Evolutionary conservation across 2,329 filamentous ascomycete genomes (phyloP), one percentile per base, ranked within the genome.

Genomic region (Aspergillus jensenii): DNA sequence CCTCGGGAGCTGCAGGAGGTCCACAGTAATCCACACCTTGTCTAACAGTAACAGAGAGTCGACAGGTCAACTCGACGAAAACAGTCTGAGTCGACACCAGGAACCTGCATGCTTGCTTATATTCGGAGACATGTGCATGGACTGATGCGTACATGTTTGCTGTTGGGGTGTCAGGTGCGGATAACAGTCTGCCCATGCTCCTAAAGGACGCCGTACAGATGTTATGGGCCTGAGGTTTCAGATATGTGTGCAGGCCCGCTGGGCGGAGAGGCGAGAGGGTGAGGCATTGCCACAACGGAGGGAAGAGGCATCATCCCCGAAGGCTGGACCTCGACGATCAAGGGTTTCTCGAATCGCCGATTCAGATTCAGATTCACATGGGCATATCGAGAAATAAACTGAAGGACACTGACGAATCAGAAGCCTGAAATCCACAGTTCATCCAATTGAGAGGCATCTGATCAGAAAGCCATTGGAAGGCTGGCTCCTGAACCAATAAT

Each of bases 21-120:
- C 55, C 56, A 58, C 56, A 25, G 25, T 9, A 44, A 37, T 50
- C 55, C 55, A 54, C 55, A 49, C 41, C 6, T 27, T 52, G 49
- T 21, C 33, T 19, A n/a, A 23, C 23, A n/a, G 27, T 27, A n/a
- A 23, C 17, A n/a, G 21, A 21, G 50, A 45, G 17, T 58, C 27
- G 44, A 58, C 40, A 45, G 39, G 50, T 54, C 50, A 40, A 54
- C 41, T 43, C 31, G 43, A 43, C 25, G 12, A 37, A 37, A 37
- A n/a, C 12, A 45, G 15, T 19, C 19, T 19, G 19, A 19, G 19
- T 21, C 39, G 25, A 43, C 17, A 33, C 17, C 21, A n/a, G 14
- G 35, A n/a, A 37, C 35, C 35, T 37, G 35, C 15, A n/a, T 37
- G 35, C 15, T 37, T 37, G 15, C 15, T 14, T n/a, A 37, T n/a